Percentiles rank a stretch among this genome's conserved stretches.
Conservation (phyloP, 1,284 basidiomycete species). For the Trametes versicolor region DNA sequence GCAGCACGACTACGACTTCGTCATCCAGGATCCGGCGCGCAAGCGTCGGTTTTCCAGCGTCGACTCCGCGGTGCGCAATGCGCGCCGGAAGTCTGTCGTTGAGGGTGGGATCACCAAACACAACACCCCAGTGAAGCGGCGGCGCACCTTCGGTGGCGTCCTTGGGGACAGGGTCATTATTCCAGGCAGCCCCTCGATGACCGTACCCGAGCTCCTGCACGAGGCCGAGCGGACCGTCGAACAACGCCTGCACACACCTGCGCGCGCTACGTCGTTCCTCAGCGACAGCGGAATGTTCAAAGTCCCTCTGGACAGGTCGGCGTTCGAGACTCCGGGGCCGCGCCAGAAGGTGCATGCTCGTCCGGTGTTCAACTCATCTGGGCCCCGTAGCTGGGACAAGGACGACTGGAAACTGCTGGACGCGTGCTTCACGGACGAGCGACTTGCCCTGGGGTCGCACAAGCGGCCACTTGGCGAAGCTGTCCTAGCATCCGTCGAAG, state of each 20-base stretch:
- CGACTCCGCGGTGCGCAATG: constrained; percentile 47
- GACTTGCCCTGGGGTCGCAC: constrained; percentile 55
- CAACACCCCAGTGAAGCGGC: constrained; percentile 39
- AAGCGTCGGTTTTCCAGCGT: constrained; percentile 45
- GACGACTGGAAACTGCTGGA: constrained; percentile 80
- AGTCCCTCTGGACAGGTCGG: constrained; percentile 20
- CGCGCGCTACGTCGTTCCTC: constrained; percentile 16
- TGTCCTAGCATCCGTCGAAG: constrained; percentile 31
- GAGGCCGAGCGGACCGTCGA: constrained; percentile 66
- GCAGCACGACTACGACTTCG: constrained; percentile 87
- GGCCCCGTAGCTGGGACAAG: constrained; percentile 65
- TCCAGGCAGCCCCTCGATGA: constrained; percentile 62
- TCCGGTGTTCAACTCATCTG: constrained; percentile 25
- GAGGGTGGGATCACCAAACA: constrained; percentile 50
- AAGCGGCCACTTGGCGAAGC: constrained; percentile 30
- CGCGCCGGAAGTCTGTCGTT: constrained; percentile 47
- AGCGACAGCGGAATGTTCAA: constrained; percentile 24
- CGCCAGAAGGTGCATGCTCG: constrained; percentile 21
- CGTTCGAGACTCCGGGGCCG: constrained; percentile 32
- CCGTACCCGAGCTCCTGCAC: constrained; percentile 62
- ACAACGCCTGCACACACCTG: constrained; percentile 31
- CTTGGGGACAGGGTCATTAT: constrained; percentile 62
- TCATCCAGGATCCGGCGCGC: constrained; percentile 53
- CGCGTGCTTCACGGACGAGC: constrained; percentile 78
- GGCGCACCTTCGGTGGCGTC: constrained; percentile 54